Evolutionary conservation across 441 rosid species (phyloP), one percentile per base, ranked within the genome.

Genomic region (Pelargonium fulgidum): DNA sequence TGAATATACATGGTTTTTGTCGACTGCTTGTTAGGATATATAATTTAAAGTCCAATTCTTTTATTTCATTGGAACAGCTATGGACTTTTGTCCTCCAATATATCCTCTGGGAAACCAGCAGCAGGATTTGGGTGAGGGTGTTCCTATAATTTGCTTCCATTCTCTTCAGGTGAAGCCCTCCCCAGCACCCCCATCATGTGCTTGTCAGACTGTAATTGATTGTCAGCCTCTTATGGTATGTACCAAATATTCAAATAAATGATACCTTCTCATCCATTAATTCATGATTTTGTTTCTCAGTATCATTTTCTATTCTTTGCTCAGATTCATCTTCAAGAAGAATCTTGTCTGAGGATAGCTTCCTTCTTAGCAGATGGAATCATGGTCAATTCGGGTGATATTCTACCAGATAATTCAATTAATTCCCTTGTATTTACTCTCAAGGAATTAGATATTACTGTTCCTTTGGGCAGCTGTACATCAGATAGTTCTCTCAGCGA

Each of bases 311-410:
- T 39, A 16, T 72, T 76, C 42, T 72, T 83, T 78, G 52, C 66
- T 78, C 85, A 94, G 99, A 79, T 94, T 75, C 87, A 87, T 80
- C 96, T 94, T 74, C 96, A 94, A 79, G 99, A 94, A 86, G 98
- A 92, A 83, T 90, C 97, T 62, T 90, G 96, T 83, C 82, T 94
- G 79, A 89, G 99, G 80, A 92, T 94, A 78, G 77, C 88, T 71
- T 94, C 99, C 65, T 94, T 94, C 82, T 75, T 94, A 76, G 99
- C 95, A 54, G 98, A 94, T 83, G 99, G 99, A 67, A 86, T 94
- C 70, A 89, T 85, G 74, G 90, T 92, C 70, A 87, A 85, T 76
- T 89, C 89, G 12, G 91, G 96, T 74, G 91, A 80, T 80, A 74
- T 94, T 75, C 79, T 87, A 66, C 89, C 91, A 0, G 96, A 92